Base-by-base conservation (phyloP, 352 stramenopile species). In the Lagenidium giganteum region DNA sequence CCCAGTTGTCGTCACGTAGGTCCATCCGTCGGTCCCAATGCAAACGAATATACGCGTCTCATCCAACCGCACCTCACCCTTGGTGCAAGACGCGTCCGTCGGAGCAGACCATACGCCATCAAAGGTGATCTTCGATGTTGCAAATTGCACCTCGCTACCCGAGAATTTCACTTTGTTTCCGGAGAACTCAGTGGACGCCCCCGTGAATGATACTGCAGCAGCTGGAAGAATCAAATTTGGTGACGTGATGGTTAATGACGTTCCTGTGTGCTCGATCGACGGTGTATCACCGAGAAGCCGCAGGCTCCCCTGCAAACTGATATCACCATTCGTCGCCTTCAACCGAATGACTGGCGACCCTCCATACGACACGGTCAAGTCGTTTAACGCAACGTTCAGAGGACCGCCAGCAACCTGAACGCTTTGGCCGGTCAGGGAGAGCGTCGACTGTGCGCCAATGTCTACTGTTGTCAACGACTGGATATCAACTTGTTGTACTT, bases 231-330 rank as follows among this genome's bases (percentile, higher is more conserved):
- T 2, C 14, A 70, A 36, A 34, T 21, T 54, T 17, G 30, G 45
- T 3, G 57, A 64, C 34, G 45, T 47, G 11, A 78, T 31, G 4
- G 56, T 62, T 14, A 78, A 54, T 7, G 63, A 74, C 14, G 43
- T 50, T 1, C 56, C 60, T 3, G 42, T 48, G 31, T 77, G 66
- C 8, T 51, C 16, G 18, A 78, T 67, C 8, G 16, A 49, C 21
- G 63, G 60, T 13, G 13, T 27, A 11, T 35, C 17, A 5, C 48
- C 60, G 1, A 43, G 18, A 9, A 78, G 26, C 0, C 13, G 67
- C 8, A 78, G 42, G n/a, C 41, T 27, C 0, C 66, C 66, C 11
- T 25, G 25, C 14, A 71, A 47, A 8, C 21, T 54, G 22, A 71
- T 23, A 13, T 72, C 46, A 2, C 67, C 67, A 5, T 26, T 64